Percentiles rank a stretch among this genome's conserved stretches.
These are phyloP conservation scores for Aspergillus avenaceus DNA, from an alignment of 495 filamentous ascomycete genomes.

Conservation along the genomic window DNA sequence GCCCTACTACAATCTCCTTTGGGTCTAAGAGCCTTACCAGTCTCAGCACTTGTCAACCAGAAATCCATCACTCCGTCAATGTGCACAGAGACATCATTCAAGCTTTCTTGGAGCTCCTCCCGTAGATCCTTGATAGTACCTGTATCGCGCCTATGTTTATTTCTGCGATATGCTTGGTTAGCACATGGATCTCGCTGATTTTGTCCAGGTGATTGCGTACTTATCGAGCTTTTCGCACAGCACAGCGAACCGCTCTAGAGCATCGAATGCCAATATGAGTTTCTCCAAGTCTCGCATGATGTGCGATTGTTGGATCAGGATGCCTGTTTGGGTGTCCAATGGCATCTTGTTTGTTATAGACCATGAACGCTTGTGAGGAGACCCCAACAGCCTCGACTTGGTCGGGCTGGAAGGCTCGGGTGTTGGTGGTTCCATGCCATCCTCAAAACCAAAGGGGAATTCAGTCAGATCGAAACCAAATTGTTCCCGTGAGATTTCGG, in stretches of 20 bases:
- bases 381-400: conserved; percentile 24
- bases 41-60: conserved; percentile 30
- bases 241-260: conserved; percentile 56
- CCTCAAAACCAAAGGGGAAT: conserved; percentile 21
- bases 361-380: conserved; percentile 17
- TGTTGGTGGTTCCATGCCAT: conserved; percentile 16
- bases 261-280: conserved; percentile 61
- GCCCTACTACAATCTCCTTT: no score
- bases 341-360: conserved; percentile 13
- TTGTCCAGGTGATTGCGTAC: conserved; percentile 31
- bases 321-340: conserved; percentile 9
- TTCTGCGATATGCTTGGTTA: conserved; percentile 19
- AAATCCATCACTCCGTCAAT: conserved; percentile 38
- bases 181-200: no score
- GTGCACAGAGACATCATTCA: conserved; percentile 28
- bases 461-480: conserved; percentile 40
- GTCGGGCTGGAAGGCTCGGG: conserved; percentile 29
- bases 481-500: conserved; percentile 35
- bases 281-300: conserved; percentile 72
- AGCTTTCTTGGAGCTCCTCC: conserved; percentile 26
- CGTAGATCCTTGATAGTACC: conserved; percentile 31
- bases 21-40: conserved; percentile 37
- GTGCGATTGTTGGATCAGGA: conserved; percentile 50
- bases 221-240: conserved; percentile 43
- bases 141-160: conserved; percentile 30